Base-by-base conservation (phyloP, 768 basidiomycete genomes). In the Trametes cubensis region DNA sequence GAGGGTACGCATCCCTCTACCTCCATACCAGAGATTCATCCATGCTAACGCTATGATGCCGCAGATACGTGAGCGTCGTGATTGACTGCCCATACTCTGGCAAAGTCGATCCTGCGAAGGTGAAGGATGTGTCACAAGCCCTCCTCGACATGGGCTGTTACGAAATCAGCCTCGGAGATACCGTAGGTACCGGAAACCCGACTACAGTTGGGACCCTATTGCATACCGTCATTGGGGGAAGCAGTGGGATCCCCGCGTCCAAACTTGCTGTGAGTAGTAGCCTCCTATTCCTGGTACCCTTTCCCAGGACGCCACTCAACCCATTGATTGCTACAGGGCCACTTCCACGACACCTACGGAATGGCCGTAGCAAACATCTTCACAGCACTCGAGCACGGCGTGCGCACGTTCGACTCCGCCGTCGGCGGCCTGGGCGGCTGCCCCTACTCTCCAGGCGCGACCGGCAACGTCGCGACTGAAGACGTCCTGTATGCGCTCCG, bases 401-500 rank as follows among this genome's bases (percentile, higher is more conserved):
- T 98, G 14, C 82, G 87, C 13, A 91, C 93, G 2, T 83, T 98
- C 45, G 95, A 91, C 70, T 80, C 90, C 2, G 87, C 90, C 0
- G 85, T 97, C 18, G 94, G 89, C 18, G 95, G 95, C 0, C 85
- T 98, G 1, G 95, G 96, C 3, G 94, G 95, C 18, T 98, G 96
- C 70, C 95, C 95, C 3, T 98, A 93, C 75, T 94, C 95, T 1
- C 96, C 95, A 2, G 95, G 95, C 6, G 95, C 95, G 15, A 95
- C 94, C 0, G 95, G 96, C 17, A 97, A 97, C 67, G 92, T 97
- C 18, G 88, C 94, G 0, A 98, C 96, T 0, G 95, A 98, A 67
- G 92, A 96, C 66, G 85, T 96, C 0, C 79, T 96, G 10, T 94
- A 97, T 64, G 89, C 91, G 0, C 81, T 98, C 8, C 83, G 80